phyloP scores from a whole-genome alignment of 495 filamentous ascomycete genomes.

The Pyronema omphalodes region DNA sequence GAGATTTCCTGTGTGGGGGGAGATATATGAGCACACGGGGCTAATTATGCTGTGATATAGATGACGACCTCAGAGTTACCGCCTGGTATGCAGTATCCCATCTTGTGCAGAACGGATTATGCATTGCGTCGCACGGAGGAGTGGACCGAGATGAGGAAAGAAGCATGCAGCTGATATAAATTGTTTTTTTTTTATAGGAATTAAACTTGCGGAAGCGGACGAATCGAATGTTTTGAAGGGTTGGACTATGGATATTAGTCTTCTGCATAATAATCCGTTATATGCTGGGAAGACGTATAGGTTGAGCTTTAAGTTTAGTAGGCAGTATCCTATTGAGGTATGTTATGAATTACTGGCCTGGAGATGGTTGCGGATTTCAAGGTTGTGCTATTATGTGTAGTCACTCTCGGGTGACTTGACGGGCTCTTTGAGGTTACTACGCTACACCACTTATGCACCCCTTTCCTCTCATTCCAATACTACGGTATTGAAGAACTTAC shows the following conservation, averaged over 20 bases:
- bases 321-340: constrained; percentile 68
- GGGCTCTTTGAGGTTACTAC: constrained; percentile 25
- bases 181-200: constrained; percentile 32
- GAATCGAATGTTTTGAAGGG: constrained; percentile 51
- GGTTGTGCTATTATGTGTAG: too few species aligned
- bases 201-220: constrained; percentile 50
- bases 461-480: not conserved
- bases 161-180: not conserved
- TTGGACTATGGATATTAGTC: constrained; percentile 84
- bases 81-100: too few species aligned
- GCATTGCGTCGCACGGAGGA: not conserved
- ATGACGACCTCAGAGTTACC: too few species aligned
- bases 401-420: too few species aligned
- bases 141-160: not conserved
- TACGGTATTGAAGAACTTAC: not conserved
- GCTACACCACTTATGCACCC: not conserved
- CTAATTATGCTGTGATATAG: too few species aligned
- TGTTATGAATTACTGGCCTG: not conserved
- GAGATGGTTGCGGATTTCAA: not conserved
- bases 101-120: too few species aligned
- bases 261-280: constrained; percentile 80
- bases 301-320: constrained; percentile 68
- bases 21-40: too few species aligned
- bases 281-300: constrained; percentile 67
- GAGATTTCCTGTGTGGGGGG: too few species aligned